Base-by-base conservation (phyloP, 345 rosid species). In the Ricinus communis region DNA sequence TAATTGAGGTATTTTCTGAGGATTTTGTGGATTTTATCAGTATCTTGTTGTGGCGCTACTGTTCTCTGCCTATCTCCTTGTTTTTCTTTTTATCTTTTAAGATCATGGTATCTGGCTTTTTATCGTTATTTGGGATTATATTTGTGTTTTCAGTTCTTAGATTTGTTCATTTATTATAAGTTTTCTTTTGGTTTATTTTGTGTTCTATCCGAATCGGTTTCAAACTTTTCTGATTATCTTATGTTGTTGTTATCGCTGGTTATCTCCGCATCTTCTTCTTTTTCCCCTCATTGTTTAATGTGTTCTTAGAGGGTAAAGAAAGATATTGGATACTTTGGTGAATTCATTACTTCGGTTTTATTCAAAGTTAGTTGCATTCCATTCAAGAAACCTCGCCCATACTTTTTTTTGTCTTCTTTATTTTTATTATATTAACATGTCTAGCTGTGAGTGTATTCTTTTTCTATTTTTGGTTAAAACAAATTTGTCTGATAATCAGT, bases 321-420 rank as follows among this genome's bases (percentile, higher is more conserved):
- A 55, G 74, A 70, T 21, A 49, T 71, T 71, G 47, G 70, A 66
- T 69, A 46, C 21, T 46, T 63, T 28, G 50, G 56, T 25, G 57
- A 62, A 68, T 76, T n/a, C n/a, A 51, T 76, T 62, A 65, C 54
- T 79, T 71, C 68, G 76, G 68, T 73, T 33, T 76, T 74, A 69
- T 57, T 78, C 62, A 59, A 73, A 41, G 27, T 58, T 49, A 54
- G 50, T 79, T 79, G 79, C 80, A 50, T 62, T 72, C 62, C 41
- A 51, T 74, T 60, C 77, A 74, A 78, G 83, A 77, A 80, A 81
- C 72, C 73, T 65, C 71, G 36, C 40, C 53, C 71, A 28, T 68
- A 52, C 76, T 66, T 76, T 70, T 51, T 38, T 36, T 78, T 80
- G 79, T 85, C 76, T 77, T 63, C 28, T 78, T 74, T 41, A 65